These are phyloP conservation scores for Tricholoma saponaceum DNA, from an alignment of 768 basidiomycete genomes.

Conservation along the genomic window DNA sequence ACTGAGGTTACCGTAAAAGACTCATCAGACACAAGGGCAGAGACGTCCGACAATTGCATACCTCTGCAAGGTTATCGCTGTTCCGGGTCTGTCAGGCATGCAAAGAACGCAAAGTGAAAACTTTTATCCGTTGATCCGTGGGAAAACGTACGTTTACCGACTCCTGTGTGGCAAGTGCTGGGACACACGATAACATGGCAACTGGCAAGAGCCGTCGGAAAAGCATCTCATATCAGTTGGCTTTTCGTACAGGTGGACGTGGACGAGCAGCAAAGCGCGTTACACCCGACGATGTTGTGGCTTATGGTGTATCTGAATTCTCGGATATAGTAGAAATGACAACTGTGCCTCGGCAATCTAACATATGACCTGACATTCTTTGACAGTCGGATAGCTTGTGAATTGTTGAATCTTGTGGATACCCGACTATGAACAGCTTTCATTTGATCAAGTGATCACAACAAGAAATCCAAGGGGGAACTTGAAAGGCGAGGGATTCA, in stretches of 20 bases:
- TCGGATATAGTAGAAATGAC: neutral
- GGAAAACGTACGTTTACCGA: neutral
- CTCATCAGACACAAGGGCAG: neutral
- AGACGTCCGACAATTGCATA: neutral
- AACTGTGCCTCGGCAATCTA: neutral
- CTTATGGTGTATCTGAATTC: neutral
- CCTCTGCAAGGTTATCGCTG: neutral
- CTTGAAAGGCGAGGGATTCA: too few species aligned
- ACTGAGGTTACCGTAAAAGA: neutral
- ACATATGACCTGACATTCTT: neutral
- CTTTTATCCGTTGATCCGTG: neutral
- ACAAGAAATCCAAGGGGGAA: too few species aligned
- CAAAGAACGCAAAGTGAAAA: neutral
- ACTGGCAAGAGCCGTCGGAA: neutral
- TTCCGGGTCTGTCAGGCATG: neutral
- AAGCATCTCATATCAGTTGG: neutral
- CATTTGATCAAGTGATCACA: too few species aligned
- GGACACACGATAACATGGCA: neutral
- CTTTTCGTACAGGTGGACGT: neutral
- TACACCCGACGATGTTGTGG: neutral
- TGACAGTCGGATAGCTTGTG: too few species aligned
- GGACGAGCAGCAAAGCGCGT: neutral
- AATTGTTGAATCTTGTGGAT: too few species aligned
- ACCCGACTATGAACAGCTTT: too few species aligned
- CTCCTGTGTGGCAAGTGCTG: neutral